These are phyloP conservation scores for Salix udensis DNA, from an alignment of 345 rosid species.

Conservation along the genomic window DNA sequence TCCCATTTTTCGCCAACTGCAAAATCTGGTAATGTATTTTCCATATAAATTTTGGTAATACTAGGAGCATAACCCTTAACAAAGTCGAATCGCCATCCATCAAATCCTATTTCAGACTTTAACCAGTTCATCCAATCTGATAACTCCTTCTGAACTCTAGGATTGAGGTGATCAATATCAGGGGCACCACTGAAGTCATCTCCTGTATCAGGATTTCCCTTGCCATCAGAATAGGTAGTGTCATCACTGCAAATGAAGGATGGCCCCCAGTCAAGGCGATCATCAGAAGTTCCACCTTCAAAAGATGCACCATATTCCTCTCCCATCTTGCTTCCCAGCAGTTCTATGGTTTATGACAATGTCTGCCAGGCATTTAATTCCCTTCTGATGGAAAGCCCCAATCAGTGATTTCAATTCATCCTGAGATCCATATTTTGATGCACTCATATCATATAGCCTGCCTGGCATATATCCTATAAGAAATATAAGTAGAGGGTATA, in stretches of 20 bases:
- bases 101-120: constrained; percentile 63
- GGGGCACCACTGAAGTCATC: constrained; percentile 50
- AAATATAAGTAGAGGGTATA: neutral
- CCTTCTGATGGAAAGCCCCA: constrained; percentile 42
- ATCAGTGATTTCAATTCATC: constrained; percentile 51
- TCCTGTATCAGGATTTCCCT: constrained; percentile 72
- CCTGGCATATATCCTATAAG: constrained; percentile 78
- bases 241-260: constrained; percentile 61
- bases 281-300: constrained; percentile 82
- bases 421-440: constrained; percentile 68
- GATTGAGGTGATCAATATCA: constrained; percentile 81
- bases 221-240: constrained; percentile 45
- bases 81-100: constrained; percentile 75
- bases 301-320: constrained; percentile 62
- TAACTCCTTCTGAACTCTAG: constrained; percentile 56
- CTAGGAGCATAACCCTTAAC: constrained; percentile 64
- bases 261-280: constrained; percentile 85
- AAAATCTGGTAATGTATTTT: constrained; percentile 54
- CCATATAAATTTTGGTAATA: constrained; percentile 48
- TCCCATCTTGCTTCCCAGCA: constrained; percentile 59
- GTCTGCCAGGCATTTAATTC: constrained; percentile 74
- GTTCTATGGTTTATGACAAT: constrained; percentile 86
- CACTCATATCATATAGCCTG: constrained; percentile 68
- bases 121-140: constrained; percentile 94
- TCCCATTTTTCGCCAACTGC: constrained; percentile 86